These are phyloP conservation scores for Candida sp. DNA, from an alignment of 1,139 yeast species.

Conservation along the genomic window DNA sequence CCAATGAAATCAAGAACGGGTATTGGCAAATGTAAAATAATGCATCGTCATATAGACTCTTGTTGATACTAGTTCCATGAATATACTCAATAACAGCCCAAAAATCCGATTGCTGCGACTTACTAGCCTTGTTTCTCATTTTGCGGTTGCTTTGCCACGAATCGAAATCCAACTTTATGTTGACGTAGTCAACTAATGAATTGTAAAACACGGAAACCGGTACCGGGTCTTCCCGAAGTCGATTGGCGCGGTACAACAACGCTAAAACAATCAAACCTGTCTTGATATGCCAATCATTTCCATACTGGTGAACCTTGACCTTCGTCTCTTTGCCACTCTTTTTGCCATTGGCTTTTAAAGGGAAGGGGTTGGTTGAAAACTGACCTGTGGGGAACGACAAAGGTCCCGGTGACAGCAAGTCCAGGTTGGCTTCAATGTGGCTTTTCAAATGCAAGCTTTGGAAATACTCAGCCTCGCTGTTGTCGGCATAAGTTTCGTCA, in stretches of 20 bases:
- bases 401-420: conserved; percentile 6
- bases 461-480: conserved; percentile 24
- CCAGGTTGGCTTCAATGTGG: conserved; percentile 17
- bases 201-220: conserved; percentile 73
- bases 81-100: conserved; percentile 50
- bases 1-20: conserved; percentile 83
- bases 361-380: conserved; percentile 10
- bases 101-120: conserved; percentile 28
- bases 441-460: conserved; percentile 14
- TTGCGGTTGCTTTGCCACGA: conserved; percentile 64
- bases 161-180: conserved; percentile 79
- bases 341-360: conserved; percentile 16
- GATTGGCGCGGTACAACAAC: conserved; percentile 58
- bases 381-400: conserved; percentile 13
- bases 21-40: conserved; percentile 73
- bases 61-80: conserved; percentile 37
- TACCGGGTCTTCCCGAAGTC: conserved; percentile 35
- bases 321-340: conserved; percentile 37
- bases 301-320: conserved; percentile 66
- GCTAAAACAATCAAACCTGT: conserved; percentile 67
- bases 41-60: conserved; percentile 26
- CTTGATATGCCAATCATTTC: conserved; percentile 80
- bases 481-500: conserved; percentile 1
- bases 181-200: conserved; percentile 79
- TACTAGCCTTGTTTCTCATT: conserved; percentile 8